Base-by-base conservation (phyloP, 202 grass and related monocot species). In the Zoysia matrella region DNA sequence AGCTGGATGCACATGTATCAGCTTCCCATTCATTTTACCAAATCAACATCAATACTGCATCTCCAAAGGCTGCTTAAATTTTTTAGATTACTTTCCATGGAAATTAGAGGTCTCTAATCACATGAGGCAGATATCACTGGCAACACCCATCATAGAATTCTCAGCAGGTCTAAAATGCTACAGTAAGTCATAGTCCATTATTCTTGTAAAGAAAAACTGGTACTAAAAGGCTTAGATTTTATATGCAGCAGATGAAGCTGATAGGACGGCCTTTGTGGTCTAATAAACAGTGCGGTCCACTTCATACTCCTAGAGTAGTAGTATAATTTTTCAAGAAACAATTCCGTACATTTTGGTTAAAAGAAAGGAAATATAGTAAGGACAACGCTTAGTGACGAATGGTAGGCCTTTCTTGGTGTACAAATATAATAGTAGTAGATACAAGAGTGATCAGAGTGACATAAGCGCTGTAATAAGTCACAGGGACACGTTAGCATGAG, bases 91-190 rank as follows among this genome's bases (percentile, higher is more conserved):
- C 39, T 73, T 71, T 9, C 11, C 12, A 41, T 45, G 1, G 55
- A 30, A 84, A 88, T 64, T 47, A 74, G 47, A 46, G 5, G 11
- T 51, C 45, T 36, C 71, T 50, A 16, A 71, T 36, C 70, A 76
- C 22, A 70, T 4, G 6, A 54, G 44, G 39, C 47, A 77, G 69
- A 73, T 67, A n/a, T 74, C 10, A 51, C 47, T 71, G 65, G 36
- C 0, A 7, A 30, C 73, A 65, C 30, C 49, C 55, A 61, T 15
- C 40, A 47, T 14, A 68, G 18, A 69, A 30, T 60, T 60, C 39
- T 74, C 47, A 69, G 43, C 0, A 60, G 52, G 36, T 36, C 36
- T 61, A 45, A 69, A 80, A 1, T 58, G 30, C 52, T 52, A 73
- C 44, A 50, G 3, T 16, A 16, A 9, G 48, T 41, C 45, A 60